A percentile compares a stretch with the other conserved stretches of the same genome.
Evolutionary conservation across 495 filamentous ascomycete species (phyloP).

Genomic region (Neurospora sp.): DNA sequence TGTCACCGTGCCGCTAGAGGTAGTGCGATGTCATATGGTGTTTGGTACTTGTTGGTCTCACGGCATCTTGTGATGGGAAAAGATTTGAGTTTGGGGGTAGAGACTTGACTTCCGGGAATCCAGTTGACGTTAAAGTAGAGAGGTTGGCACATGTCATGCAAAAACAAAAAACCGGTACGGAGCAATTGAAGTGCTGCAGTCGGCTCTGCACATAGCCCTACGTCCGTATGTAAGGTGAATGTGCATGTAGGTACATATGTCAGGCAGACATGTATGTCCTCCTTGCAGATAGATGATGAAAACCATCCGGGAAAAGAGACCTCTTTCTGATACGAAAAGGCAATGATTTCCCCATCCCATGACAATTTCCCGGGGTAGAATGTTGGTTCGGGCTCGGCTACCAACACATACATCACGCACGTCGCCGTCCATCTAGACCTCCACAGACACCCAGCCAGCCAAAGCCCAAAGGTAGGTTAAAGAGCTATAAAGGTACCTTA

Average conservation of each 20-base stretch:
- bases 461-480: neutral
- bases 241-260: neutral
- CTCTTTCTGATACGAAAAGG: neutral
- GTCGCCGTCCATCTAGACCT: neutral
- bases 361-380: neutral
- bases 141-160: neutral
- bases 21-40: neutral
- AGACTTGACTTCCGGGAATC: neutral
- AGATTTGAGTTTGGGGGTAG: neutral
- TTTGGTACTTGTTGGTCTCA: neutral
- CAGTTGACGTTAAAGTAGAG: neutral
- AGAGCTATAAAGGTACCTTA: neutral
- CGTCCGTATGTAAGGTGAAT: neutral
- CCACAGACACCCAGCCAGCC: neutral
- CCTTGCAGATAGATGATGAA: neutral
- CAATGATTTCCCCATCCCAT: neutral
- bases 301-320: neutral
- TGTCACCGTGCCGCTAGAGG: neutral
- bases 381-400: neutral
- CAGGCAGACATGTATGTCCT: neutral
- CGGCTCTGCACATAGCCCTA: neutral
- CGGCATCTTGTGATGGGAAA: neutral
- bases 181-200: neutral
- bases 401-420: neutral
- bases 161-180: neutral